Evolutionary conservation across 1,284 basidiomycete species (phyloP).

Genomic region (Pulchroboletus neoregius): DNA sequence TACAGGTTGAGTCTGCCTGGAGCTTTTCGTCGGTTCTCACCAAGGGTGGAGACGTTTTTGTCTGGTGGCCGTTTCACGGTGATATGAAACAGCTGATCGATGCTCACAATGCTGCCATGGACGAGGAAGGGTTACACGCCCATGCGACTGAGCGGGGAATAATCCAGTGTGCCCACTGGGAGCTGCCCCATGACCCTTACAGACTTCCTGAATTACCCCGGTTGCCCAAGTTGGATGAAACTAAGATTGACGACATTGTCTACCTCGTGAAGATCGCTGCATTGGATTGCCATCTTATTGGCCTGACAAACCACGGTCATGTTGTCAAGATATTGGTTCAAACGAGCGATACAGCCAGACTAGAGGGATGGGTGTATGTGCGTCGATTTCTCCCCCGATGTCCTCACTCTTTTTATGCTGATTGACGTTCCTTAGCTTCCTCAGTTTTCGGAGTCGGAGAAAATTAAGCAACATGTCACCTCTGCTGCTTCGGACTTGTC

Average conservation of each 20-base stretch:
- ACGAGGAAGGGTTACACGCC: slow-evolving; percentile 40
- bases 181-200: slow-evolving; percentile 48
- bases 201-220: slow-evolving; percentile 52
- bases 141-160: slow-evolving; percentile 35
- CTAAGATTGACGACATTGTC: slow-evolving; percentile 36
- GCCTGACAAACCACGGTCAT: slow-evolving; percentile 74
- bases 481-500: slow-evolving; percentile 39
- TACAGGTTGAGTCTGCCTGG: slow-evolving; percentile 84
- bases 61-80: slow-evolving; percentile 70
- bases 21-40: slow-evolving; percentile 66
- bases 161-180: slow-evolving; percentile 62
- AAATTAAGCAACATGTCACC: slow-evolving; percentile 42
- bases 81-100: slow-evolving; percentile 38
- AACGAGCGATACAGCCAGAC: slow-evolving; percentile 35
- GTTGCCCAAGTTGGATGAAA: slow-evolving; percentile 40
- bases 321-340: slow-evolving; percentile 55
- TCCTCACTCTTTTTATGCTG: neutral
- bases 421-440: slow-evolving; percentile 48
- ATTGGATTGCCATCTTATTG: slow-evolving; percentile 63
- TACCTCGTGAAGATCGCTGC: slow-evolving; percentile 77
- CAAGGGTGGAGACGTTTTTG: slow-evolving; percentile 62
- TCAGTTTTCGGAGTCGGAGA: slow-evolving; percentile 59
- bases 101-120: slow-evolving; percentile 44
- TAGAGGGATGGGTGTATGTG: slow-evolving; percentile 74
- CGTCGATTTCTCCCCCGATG: slow-evolving; percentile 26